Base-by-base conservation (phyloP, 257 asterid genomes). In the Solanum chiquidenum region DNA sequence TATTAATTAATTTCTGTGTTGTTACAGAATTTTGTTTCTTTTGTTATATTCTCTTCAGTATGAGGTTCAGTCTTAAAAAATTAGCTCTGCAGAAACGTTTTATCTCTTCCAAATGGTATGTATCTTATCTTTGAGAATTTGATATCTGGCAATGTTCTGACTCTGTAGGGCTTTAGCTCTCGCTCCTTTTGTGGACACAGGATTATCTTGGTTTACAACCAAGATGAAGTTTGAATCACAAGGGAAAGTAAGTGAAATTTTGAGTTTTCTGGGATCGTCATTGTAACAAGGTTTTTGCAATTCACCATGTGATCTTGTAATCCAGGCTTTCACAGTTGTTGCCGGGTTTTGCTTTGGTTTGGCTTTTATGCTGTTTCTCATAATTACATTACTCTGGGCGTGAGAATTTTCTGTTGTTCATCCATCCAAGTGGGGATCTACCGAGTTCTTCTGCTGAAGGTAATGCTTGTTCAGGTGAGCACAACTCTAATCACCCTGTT, bases 131-230 rank as follows among this genome's bases (percentile, higher is more conserved):
- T 21, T 52, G 46, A 31, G 52, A 9, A 74, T 34, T 52, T 72
- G 29, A 77, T 52, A 23, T 75, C 58, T 80, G 46, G 62, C 55
- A 21, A 49, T 18, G 29, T 31, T 88, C 87, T 31, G 44, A 49
- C 74, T 42, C 68, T 86, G 86, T 93, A 96, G 99, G 94, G 98
- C 98, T 73, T 89, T 96, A 86, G 99, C 98, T 87, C 98, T 96
- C 74, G 98, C 99, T 62, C 99, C 99, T 9, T 88, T 93, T 60
- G 98, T 95, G 31, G 98, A 93, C 86, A 89, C 91, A 90, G 98
- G 96, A 46, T 90, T 96, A 72, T 93, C 99, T 42, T 96, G 98
- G 98, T 94, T 96, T 92, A 93, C 98, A 35, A 86, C 76, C 72
- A 95, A 92, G 92, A 93, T 93, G 44, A 93, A 94, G 88, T 94